These are phyloP conservation scores for Penicillium italicum DNA, from an alignment of 2,329 filamentous ascomycete genomes.

Conservation along the genomic window DNA sequence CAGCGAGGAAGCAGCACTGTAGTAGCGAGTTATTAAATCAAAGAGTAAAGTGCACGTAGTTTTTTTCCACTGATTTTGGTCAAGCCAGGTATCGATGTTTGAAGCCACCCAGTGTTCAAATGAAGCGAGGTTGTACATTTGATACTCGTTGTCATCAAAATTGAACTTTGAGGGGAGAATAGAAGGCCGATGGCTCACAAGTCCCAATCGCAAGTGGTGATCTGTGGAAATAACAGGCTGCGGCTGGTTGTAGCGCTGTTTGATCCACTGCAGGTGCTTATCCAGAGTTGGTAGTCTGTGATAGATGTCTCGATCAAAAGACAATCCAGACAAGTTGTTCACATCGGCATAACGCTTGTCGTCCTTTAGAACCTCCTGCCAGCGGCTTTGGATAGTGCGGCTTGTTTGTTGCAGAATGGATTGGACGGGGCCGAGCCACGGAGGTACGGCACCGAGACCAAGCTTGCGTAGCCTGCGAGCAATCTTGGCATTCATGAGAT, in stretches of 20 bases:
- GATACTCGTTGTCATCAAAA: conserved; percentile 13
- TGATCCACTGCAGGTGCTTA: too few relatives aligned
- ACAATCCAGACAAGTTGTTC: conserved; percentile 1
- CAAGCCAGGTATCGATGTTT: conserved; percentile 42
- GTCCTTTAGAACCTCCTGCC: too few relatives aligned
- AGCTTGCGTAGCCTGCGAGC: conserved; percentile 45
- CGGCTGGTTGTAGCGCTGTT: too few relatives aligned
- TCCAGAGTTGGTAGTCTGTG: too few relatives aligned
- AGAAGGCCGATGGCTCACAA: background rate
- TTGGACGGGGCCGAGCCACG: conserved; percentile 13
- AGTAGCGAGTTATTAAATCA: conserved; percentile 36
- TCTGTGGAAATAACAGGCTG: background rate
- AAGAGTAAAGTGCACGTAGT: conserved; percentile 29
- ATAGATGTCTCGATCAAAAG: conserved; percentile 13
- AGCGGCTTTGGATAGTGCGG: conserved; percentile 4
- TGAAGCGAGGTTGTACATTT: conserved; percentile 30
- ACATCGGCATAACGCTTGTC: too few relatives aligned
- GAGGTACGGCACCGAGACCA: conserved; percentile 1
- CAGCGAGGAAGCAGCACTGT: conserved; percentile 13
- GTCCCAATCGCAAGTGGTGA: background rate
- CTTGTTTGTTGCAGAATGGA: conserved; percentile 1
- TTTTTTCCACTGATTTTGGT: conserved; percentile 9
- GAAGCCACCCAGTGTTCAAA: conserved; percentile 52
- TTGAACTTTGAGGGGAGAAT: too few relatives aligned
- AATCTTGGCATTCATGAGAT: conserved; percentile 47